phyloP scores from a whole-genome alignment of 1,284 basidiomycete genomes.

The Ganoderma meredithae region DNA sequence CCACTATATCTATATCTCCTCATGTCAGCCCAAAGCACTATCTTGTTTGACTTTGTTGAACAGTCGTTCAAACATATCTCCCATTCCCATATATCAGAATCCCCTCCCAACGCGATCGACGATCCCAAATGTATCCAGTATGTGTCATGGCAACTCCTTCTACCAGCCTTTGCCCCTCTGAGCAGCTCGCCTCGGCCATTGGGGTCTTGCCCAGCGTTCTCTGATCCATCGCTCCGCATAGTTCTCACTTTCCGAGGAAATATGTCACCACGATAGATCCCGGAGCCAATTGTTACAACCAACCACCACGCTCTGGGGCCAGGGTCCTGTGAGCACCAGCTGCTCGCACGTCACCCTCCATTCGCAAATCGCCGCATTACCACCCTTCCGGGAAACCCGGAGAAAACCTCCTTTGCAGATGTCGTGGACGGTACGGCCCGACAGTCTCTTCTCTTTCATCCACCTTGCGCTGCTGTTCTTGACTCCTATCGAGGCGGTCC shows the following conservation, averaged over 20 bases:
- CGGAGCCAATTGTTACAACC: conserved; percentile 11
- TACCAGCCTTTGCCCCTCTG: neutral
- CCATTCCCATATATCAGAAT: neutral
- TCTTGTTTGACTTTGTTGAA: conserved; percentile 2
- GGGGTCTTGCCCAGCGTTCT: neutral
- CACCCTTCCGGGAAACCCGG: conserved; percentile 24
- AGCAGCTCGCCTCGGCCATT: neutral
- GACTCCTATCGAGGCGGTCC: conserved; percentile 22
- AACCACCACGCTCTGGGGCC: neutral
- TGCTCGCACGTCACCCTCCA: conserved; percentile 26
- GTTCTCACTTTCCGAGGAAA: conserved; percentile 8
- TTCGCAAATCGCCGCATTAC: conserved; percentile 23
- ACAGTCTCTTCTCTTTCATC: conserved; percentile 15
- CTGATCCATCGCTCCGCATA: conserved; percentile 3
- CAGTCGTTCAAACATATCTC: conserved; percentile 3
- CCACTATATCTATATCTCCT: conserved; percentile 5
- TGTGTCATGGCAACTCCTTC: neutral
- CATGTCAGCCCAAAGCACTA: neutral
- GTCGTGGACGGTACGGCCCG: conserved; percentile 27
- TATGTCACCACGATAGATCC: conserved; percentile 19
- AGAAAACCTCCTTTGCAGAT: conserved; percentile 25
- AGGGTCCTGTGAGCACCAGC: conserved; percentile 2
- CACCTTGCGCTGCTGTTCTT: conserved; percentile 20
- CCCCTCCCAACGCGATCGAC: neutral
- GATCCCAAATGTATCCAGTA: neutral